Conservation (phyloP, 2,329 filamentous ascomycete genomes). For the Tolypocladium pustulatum region DNA sequence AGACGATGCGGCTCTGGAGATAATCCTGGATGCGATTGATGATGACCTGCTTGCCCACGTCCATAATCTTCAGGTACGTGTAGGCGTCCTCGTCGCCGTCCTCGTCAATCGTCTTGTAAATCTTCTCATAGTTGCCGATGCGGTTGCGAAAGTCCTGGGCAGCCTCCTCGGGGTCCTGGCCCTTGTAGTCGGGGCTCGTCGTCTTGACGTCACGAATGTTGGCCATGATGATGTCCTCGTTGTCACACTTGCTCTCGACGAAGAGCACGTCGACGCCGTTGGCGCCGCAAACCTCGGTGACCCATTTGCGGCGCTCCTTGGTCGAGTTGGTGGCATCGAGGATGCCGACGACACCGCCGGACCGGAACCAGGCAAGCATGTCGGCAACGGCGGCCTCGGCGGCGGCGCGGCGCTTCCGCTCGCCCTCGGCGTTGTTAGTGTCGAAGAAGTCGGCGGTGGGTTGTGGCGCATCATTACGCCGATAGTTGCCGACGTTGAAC, state of each 20-base stretch:
- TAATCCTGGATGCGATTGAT: slow-evolving; percentile 98
- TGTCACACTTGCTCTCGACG: slow-evolving; percentile 94
- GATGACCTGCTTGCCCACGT: slow-evolving; percentile 90
- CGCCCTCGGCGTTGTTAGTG: slow-evolving; percentile 77
- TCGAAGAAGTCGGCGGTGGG: slow-evolving; percentile 95
- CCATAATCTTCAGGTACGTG: slow-evolving; percentile 95
- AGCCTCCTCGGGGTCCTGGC: slow-evolving; percentile 85
- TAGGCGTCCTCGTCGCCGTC: slow-evolving; percentile 68
- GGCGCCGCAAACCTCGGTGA: slow-evolving; percentile 64
- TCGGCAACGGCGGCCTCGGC: slow-evolving; percentile 86
- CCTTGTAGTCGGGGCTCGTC: slow-evolving; percentile 86
- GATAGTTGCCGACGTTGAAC: slow-evolving; percentile 97
- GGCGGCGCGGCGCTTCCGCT: slow-evolving; percentile 76
- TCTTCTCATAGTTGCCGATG: slow-evolving; percentile 94
- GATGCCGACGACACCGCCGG: slow-evolving; percentile 78
- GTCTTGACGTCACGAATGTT: slow-evolving; percentile 98
- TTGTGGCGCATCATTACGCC: slow-evolving; percentile 79
- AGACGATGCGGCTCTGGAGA: slow-evolving; percentile 88
- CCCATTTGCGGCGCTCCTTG: slow-evolving; percentile 81
- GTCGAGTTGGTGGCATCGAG: slow-evolving; percentile 96
- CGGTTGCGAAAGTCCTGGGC: slow-evolving; percentile 87
- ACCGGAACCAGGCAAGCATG: slow-evolving; percentile 87
- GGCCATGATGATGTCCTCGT: slow-evolving; percentile 93
- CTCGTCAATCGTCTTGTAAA: slow-evolving; percentile 87
- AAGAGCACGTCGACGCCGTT: slow-evolving; percentile 85